Conservation (phyloP, 2,329 filamentous ascomycete species). For the Xylariales sp. region DNA sequence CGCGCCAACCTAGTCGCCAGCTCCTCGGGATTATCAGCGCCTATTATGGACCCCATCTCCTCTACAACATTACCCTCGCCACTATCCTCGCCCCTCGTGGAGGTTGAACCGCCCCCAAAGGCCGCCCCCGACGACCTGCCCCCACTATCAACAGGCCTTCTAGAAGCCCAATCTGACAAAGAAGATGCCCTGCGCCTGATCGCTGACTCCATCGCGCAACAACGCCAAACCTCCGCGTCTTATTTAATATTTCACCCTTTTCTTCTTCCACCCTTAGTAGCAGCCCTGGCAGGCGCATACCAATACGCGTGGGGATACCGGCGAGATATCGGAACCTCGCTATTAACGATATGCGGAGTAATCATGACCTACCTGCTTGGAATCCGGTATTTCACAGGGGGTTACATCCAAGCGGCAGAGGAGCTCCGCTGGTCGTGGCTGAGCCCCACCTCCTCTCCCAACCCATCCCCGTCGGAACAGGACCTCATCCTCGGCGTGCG, state of each 20-base stretch:
- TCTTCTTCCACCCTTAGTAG: conserved; percentile 60
- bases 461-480: conserved; percentile 50
- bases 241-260: conserved; percentile 73
- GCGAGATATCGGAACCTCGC: conserved; percentile 64
- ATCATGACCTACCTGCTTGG: conserved; percentile 72
- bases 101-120: conserved; percentile 55
- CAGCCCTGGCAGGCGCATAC: conserved; percentile 58
- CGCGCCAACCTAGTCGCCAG: conserved; percentile 81
- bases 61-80: conserved; percentile 53
- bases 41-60: conserved; percentile 67
- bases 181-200: conserved; percentile 77
- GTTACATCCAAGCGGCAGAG: conserved; percentile 74
- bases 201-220: conserved; percentile 84
- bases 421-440: conserved; percentile 72
- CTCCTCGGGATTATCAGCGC: conserved; percentile 71
- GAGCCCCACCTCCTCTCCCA: conserved; percentile 46
- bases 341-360: conserved; percentile 69
- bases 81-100: conserved; percentile 52
- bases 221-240: conserved; percentile 74
- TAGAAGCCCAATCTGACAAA: conserved; percentile 68
- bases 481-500: conserved; percentile 74
- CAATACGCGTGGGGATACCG: conserved; percentile 45
- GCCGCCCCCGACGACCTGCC: conserved; percentile 65
- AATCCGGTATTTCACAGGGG: conserved; percentile 69
- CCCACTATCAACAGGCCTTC: conserved; percentile 70